Conservation (phyloP, 371 early-diverging fungal species). For the Mortierella sp. region DNA sequence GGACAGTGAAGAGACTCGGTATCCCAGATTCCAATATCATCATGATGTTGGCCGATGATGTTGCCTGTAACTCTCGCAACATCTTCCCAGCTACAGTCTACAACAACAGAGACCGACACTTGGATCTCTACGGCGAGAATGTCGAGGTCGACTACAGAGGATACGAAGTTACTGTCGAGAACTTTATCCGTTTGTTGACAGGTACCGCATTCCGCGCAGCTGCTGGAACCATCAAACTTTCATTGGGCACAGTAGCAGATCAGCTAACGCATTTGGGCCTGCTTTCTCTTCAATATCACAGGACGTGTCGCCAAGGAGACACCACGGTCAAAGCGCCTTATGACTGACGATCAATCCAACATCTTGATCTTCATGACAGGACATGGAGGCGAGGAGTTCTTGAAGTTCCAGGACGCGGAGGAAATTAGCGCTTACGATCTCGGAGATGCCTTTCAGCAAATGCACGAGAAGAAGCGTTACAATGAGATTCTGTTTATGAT, state of each 20-base stretch:
- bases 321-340: constrained; percentile 91
- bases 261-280: not conserved
- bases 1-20: constrained; percentile 97
- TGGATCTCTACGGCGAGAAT: constrained; percentile 95
- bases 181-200: constrained; percentile 95
- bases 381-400: constrained; percentile 97
- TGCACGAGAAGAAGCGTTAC: constrained; percentile 95
- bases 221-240: not conserved
- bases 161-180: constrained; percentile 98
- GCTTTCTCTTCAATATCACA: constrained; percentile 13
- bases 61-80: constrained; percentile 97
- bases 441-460: constrained; percentile 96
- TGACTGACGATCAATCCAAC: constrained; percentile 95
- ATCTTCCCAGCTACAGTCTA: constrained; percentile 93
- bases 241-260: too few relatives aligned
- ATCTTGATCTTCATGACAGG: constrained; percentile 98
- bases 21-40: constrained; percentile 98
- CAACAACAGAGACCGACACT: constrained; percentile 84
- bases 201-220: constrained; percentile 61
- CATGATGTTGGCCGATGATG: constrained; percentile 98
- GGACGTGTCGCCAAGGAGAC: constrained; percentile 84
- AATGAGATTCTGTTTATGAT: constrained; percentile 97
- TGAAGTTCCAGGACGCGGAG: constrained; percentile 98
- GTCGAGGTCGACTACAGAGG: constrained; percentile 98
- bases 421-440: constrained; percentile 95